Percentiles rank a stretch among this genome's conserved stretches.
These are phyloP conservation scores for Amanita rubescens DNA, from an alignment of 768 basidiomycete species.

Conservation along the genomic window DNA sequence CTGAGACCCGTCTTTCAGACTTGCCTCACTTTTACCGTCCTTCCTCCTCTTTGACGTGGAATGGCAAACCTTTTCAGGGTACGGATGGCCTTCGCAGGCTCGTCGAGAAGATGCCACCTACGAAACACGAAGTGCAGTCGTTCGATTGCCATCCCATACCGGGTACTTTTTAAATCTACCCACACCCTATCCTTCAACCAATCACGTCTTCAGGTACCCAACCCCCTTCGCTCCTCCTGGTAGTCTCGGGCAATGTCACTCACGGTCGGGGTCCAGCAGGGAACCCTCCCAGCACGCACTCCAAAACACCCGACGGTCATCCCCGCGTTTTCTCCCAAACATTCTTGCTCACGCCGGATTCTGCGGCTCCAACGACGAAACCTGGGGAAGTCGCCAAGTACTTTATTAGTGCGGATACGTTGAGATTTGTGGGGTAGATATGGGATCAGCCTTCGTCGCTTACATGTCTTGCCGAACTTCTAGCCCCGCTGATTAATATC, in stretches of 20 bases:
- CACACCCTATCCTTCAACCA: neutral
- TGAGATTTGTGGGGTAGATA: slow-evolving; percentile 72
- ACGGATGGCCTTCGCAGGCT: slow-evolving; percentile 59
- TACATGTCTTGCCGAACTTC: neutral
- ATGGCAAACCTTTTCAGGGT: slow-evolving; percentile 75
- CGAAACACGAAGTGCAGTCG: slow-evolving; percentile 80
- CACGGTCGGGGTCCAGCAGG: slow-evolving; percentile 56
- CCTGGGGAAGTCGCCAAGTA: slow-evolving; percentile 76
- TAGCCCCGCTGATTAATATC: too few species aligned
- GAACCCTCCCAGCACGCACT: slow-evolving; percentile 46
- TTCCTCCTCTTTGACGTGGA: slow-evolving; percentile 75
- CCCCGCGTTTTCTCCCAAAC: slow-evolving; percentile 85
- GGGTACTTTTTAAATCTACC: slow-evolving; percentile 37
- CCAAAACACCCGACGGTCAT: slow-evolving; percentile 60
- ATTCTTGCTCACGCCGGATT: slow-evolving; percentile 77
- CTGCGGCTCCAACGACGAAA: slow-evolving; percentile 53
- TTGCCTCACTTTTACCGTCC: slow-evolving; percentile 78
- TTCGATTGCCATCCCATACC: slow-evolving; percentile 90
- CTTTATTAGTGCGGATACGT: slow-evolving; percentile 69
- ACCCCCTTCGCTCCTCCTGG: slow-evolving; percentile 72
- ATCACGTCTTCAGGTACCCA: slow-evolving; percentile 45
- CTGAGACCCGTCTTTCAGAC: slow-evolving; percentile 64
- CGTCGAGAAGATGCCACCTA: slow-evolving; percentile 65
- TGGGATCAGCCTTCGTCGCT: neutral
- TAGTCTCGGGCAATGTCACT: slow-evolving; percentile 73